Percentiles rank a stretch among this genome's conserved stretches.
Conservation (phyloP, 1,139 yeast genomes). For the Yamadazyma sp. region DNA sequence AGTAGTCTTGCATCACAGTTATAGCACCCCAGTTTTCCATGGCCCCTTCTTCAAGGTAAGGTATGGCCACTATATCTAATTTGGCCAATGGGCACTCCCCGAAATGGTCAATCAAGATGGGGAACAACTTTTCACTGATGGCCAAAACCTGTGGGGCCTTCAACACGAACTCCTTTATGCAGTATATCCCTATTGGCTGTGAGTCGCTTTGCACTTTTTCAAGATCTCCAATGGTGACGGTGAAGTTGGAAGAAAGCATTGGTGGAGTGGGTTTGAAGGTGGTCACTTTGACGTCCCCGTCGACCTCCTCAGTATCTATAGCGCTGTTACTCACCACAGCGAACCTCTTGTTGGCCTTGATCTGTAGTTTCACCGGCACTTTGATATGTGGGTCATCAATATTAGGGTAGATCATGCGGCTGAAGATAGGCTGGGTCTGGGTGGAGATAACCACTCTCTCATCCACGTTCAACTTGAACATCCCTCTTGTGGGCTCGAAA, state of each 20-base stretch:
- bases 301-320: constrained; percentile 22
- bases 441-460: constrained; percentile 62
- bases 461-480: constrained; percentile 59
- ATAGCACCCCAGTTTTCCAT: constrained; percentile 79
- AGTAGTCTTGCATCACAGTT: constrained; percentile 46
- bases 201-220: constrained; percentile 45
- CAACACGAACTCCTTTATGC: constrained; percentile 45
- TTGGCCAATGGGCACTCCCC: constrained; percentile 57
- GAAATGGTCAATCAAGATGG: constrained; percentile 43
- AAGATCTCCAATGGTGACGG: constrained; percentile 66
- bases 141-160: constrained; percentile 47
- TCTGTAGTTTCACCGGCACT: constrained; percentile 47
- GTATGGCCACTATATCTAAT: constrained; percentile 64
- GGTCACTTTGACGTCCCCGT: constrained; percentile 28
- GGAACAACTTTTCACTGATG: constrained; percentile 46
- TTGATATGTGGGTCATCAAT: constrained; percentile 62
- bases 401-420: constrained; percentile 62
- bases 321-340: constrained; percentile 51
- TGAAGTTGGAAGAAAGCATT: constrained; percentile 62
- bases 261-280: constrained; percentile 54
- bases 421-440: constrained; percentile 68
- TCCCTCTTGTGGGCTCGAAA: constrained; percentile 61
- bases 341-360: constrained; percentile 46
- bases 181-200: constrained; percentile 52
- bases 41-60: constrained; percentile 72